These are phyloP conservation scores for Paraleonurus japonicus DNA, from an alignment of 257 asterid species.

Conservation along the genomic window DNA sequence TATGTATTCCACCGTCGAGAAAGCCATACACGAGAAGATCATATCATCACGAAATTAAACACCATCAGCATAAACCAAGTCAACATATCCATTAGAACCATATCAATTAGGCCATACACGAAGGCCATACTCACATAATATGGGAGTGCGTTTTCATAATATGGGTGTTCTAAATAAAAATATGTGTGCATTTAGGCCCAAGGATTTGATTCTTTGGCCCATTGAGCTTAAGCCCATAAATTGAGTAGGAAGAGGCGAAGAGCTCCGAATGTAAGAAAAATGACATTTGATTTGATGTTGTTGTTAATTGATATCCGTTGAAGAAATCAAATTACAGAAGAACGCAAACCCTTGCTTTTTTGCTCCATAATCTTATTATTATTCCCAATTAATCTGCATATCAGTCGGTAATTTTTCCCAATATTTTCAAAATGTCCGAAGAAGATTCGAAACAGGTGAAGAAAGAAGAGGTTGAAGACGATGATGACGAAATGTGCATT, in stretches of 20 bases:
- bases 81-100: no score
- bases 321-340: background rate
- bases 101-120: no score
- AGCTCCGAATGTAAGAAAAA: background rate
- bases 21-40: no score
- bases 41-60: no score
- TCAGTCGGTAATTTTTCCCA: background rate
- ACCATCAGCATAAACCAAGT: no score
- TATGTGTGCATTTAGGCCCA: no score
- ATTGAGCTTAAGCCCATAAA: background rate
- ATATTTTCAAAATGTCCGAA: constrained; percentile 31
- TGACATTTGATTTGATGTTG: background rate
- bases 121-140: no score
- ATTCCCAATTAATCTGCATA: no score
- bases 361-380: background rate
- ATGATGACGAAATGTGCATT: constrained; percentile 36
- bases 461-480: constrained; percentile 37
- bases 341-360: background rate
- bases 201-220: background rate
- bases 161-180: no score
- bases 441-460: constrained; percentile 32
- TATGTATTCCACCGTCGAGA: no score
- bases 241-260: background rate
- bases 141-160: no score
- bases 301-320: background rate